Conservation (phyloP, 2,329 filamentous ascomycete genomes). For the Xylaria sp. region DNA sequence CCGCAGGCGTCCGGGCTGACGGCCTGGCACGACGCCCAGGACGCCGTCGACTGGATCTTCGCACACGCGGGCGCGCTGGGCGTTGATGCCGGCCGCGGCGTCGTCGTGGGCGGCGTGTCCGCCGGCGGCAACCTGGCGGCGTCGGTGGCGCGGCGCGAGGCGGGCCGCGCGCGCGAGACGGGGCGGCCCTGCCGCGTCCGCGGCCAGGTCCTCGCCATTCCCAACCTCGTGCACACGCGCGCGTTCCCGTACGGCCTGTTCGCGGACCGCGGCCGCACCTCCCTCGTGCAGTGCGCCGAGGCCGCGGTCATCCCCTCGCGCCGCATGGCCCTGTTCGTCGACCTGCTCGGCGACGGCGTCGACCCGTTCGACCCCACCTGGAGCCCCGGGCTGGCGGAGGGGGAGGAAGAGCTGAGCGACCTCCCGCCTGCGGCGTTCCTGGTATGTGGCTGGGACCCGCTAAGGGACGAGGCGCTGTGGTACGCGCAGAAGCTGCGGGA, state of each 20-base stretch:
- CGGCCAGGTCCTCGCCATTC: slow-evolving; percentile 51
- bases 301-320: slow-evolving; percentile 48
- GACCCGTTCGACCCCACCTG: slow-evolving; percentile 29
- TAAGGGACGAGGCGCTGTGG: slow-evolving; percentile 33
- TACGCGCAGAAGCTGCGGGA: slow-evolving; percentile 33
- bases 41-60: slow-evolving; percentile 53
- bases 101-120: slow-evolving; percentile 50
- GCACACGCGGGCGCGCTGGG: slow-evolving; percentile 42
- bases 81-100: slow-evolving; percentile 40
- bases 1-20: slow-evolving; percentile 51
- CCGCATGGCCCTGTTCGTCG: slow-evolving; percentile 36
- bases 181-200: slow-evolving; percentile 34
- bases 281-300: slow-evolving; percentile 42
- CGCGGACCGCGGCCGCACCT: slow-evolving; percentile 41
- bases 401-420: slow-evolving; percentile 28
- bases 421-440: slow-evolving; percentile 33
- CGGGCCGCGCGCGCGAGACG: slow-evolving; percentile 36
- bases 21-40: slow-evolving; percentile 52
- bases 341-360: slow-evolving; percentile 26
- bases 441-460: slow-evolving; percentile 32
- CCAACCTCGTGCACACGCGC: slow-evolving; percentile 42
- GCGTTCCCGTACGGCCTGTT: slow-evolving; percentile 38
- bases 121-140: slow-evolving; percentile 47
- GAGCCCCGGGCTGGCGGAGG: slow-evolving; percentile 37
- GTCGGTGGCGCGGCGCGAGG: slow-evolving; percentile 38